Evolutionary conservation across 192 early-diverging fungal genomes (phyloP).

Genomic region (Chytriomyces hyalinus): DNA sequence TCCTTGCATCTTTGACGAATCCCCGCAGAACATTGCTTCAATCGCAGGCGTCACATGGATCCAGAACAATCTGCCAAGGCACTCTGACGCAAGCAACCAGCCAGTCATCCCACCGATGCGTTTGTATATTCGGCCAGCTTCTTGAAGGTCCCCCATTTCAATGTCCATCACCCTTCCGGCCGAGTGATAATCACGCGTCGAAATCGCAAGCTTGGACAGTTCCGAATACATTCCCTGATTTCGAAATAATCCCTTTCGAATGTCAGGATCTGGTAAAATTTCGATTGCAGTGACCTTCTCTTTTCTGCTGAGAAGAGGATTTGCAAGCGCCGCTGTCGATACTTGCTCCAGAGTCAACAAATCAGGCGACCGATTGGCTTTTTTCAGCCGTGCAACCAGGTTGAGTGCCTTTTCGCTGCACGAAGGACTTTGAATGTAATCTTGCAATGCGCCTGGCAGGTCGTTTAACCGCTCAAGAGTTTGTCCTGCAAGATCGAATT

Average conservation of each 20-base stretch:
- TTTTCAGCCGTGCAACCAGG: background rate
- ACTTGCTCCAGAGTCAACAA: constrained; percentile 5
- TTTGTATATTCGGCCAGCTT: constrained; percentile 16
- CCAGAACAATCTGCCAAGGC: constrained; percentile 12
- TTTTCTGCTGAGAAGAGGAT: background rate
- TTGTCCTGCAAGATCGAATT: constrained; percentile 7
- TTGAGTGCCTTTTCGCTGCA: constrained; percentile 18
- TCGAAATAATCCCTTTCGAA: constrained; percentile 18
- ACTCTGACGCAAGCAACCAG: background rate
- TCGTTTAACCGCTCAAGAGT: background rate
- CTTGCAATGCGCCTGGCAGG: background rate
- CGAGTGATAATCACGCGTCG: background rate
- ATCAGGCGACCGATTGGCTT: background rate
- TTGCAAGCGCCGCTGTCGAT: constrained; percentile 2
- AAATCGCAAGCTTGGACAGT: background rate
- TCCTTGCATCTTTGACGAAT: background rate
- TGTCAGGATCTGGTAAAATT: background rate
- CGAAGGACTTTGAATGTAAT: background rate
- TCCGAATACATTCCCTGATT: constrained; percentile 15
- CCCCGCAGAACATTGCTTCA: constrained; percentile 8
- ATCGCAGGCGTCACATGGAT: constrained; percentile 9
- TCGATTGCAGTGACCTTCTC: constrained; percentile 27
- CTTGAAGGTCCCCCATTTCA: constrained; percentile 11
- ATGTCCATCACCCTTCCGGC: constrained; percentile 11
- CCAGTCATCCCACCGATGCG: background rate